Percentiles rank a stretch among this genome's conserved stretches.
These are phyloP conservation scores for Haematococcus lacustris DNA, from an alignment of 139 green algal genomes.

Conservation along the genomic window DNA sequence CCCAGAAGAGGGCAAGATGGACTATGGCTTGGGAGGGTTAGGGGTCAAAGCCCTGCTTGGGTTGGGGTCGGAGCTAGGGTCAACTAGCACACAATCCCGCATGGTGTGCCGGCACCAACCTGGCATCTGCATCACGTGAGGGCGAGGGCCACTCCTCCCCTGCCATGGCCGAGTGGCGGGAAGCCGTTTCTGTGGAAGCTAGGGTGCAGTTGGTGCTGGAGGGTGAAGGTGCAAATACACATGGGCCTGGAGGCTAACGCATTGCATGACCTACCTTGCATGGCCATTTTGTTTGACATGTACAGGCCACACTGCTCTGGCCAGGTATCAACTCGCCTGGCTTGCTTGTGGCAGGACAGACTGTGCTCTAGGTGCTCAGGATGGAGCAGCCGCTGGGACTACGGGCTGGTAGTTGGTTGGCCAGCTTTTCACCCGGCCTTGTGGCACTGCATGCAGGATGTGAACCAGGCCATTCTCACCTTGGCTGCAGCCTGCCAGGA, in stretches of 20 bases:
- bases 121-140: no score
- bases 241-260: no score
- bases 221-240: no score
- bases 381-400: constrained; percentile 11
- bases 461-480: constrained; percentile 4
- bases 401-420: constrained; percentile 17
- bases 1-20: background rate
- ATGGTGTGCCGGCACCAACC: no score
- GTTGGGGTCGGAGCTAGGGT: background rate
- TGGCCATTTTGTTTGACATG: background rate
- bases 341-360: background rate
- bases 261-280: no score
- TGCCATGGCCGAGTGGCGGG: no score
- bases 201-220: no score
- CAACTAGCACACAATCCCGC: no score
- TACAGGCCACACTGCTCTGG: background rate
- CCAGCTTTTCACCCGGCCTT: background rate
- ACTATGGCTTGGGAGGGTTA: background rate
- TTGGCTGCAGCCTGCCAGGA: constrained; percentile 31
- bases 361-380: background rate
- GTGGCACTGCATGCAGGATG: background rate
- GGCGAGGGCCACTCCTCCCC: no score
- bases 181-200: no score
- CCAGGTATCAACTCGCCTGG: background rate
- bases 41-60: background rate